Percentiles rank a stretch among this genome's conserved stretches.
Evolutionary conservation across 2,329 filamentous ascomycete species (phyloP).

Genomic region (Keithomyces neogunnii): DNA sequence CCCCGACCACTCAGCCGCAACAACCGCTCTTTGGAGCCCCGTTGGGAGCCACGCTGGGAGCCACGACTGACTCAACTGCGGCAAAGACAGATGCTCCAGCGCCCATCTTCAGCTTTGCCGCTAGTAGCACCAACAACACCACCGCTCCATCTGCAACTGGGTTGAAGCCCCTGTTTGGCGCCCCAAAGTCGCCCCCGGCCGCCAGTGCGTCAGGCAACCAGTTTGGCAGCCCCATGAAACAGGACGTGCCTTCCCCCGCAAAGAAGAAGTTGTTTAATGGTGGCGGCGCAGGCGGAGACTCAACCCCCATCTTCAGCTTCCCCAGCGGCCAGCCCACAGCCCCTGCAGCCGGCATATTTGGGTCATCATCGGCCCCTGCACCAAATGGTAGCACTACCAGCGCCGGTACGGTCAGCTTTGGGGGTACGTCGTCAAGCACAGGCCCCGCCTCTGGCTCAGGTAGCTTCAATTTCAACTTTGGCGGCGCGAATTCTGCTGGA

Average conservation of each 20-base stretch:
- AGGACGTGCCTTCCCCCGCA: constrained; percentile 29
- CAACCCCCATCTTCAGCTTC: constrained; percentile 28
- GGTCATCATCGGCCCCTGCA: constrained; percentile 15
- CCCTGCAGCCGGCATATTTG: constrained; percentile 32
- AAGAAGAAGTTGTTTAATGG: constrained; percentile 26
- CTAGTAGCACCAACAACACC: constrained; percentile 10
- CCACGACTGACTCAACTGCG: constrained; percentile 13
- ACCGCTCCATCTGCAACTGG: constrained; percentile 17
- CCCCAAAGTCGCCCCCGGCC: constrained; percentile 24
- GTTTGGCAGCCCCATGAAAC: constrained; percentile 37
- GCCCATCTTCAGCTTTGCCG: constrained; percentile 26
- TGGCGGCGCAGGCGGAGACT: constrained; percentile 12
- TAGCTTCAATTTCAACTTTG: constrained; percentile 24
- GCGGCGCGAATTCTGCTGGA: constrained; percentile 7
- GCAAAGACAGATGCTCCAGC: constrained; percentile 11
- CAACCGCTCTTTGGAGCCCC: constrained; percentile 9
- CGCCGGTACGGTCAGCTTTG: constrained; percentile 30
- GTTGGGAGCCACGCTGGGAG: constrained; percentile 13
- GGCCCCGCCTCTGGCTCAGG: constrained; percentile 12
- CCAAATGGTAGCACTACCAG: constrained; percentile 10
- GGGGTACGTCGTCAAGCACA: constrained; percentile 17
- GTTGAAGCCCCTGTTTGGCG: constrained; percentile 29
- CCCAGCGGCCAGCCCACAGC: constrained; percentile 11
- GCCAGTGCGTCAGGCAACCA: constrained; percentile 17
- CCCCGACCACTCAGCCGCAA: constrained; percentile 10